Evolutionary conservation across 805 yeast species (phyloP), one percentile per base, ranked within the genome.

Genomic region (Kockiozyma suomiensis): DNA sequence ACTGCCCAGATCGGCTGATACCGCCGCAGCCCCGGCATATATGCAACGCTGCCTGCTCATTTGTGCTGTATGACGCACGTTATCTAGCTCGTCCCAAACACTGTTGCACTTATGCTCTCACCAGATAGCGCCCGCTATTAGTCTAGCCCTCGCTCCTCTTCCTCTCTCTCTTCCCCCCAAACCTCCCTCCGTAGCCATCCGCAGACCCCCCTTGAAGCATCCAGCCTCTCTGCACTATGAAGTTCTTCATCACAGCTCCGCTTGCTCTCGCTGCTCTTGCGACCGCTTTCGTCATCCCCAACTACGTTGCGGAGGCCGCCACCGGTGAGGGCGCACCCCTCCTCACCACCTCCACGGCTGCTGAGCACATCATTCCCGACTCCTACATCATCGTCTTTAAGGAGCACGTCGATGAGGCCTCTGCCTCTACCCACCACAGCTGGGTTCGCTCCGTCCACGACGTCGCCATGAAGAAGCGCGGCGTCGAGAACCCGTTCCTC

Each of bases 351-450:
- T 76, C 75, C 49, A 63, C 76, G 32, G 81, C 81, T 12, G 61
- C 53, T 10, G 65, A 59, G 59, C 52, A 64, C 61, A 48, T 64
- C 58, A 58, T 68, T 33, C 86, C 91, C 38, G 81, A 87, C 77
- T 85, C 86, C 70, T 94, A 90, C 79, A 92, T 94, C 66, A 78
- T 94, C 68, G 91, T 92, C 52, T 85, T 93, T 78, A 91, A 90
- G 78, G 82, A 83, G 56, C 82, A 78, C 54, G 78, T 85, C 35
- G 70, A 81, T 23, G 74, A 80, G 26, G 82, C 82, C 38, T 82
- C 82, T 61, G 77, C 82, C 33, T 76, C 78, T 42, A 81, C 83
- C 79, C 97, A 92, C 78, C 80, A 81, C 70, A 81, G 82, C 70
- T 81, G 87, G 85, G 69, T 68, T 46, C 60, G 59, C 46, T 56